A percentile compares a stretch with the other conserved stretches of the same genome.
Conservation (phyloP, 2,329 filamentous ascomycete species). For the Cladophialophora bantiana region DNA sequence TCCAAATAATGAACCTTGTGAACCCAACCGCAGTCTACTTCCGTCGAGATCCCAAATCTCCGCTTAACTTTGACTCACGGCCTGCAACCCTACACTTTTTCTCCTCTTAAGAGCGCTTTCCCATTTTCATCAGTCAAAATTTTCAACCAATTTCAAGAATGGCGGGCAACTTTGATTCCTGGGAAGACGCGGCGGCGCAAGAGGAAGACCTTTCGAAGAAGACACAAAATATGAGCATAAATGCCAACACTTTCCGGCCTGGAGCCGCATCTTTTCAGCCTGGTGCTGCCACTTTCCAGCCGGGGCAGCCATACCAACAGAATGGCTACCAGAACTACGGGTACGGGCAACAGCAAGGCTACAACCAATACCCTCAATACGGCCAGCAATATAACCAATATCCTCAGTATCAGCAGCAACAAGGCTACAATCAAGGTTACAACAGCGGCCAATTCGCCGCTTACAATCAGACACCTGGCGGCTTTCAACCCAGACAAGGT, state of each 20-base stretch:
- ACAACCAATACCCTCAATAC: slow-evolving; percentile 64
- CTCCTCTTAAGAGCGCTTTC: background rate
- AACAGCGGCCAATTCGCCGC: slow-evolving; percentile 51
- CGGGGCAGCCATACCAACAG: slow-evolving; percentile 71
- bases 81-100: background rate
- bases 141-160: slow-evolving; percentile 55
- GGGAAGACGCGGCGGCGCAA: slow-evolving; percentile 83
- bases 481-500: slow-evolving; percentile 52
- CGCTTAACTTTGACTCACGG: background rate
- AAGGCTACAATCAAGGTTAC: slow-evolving; percentile 57
- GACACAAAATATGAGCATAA: slow-evolving; percentile 73
- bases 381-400: slow-evolving; percentile 56
- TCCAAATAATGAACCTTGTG: slow-evolving; percentile 8
- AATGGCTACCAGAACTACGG: slow-evolving; percentile 58
- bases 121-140: background rate
- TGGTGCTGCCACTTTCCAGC: slow-evolving; percentile 73
- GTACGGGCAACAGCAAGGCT: slow-evolving; percentile 61
- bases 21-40: background rate
- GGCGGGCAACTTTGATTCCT: slow-evolving; percentile 85
- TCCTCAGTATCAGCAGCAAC: slow-evolving; percentile 49
- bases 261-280: slow-evolving; percentile 70
- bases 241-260: slow-evolving; percentile 66
- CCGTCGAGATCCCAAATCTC: background rate
- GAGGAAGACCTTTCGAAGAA: slow-evolving; percentile 79
- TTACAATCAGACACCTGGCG: slow-evolving; percentile 50